These are phyloP conservation scores for Trametes villosa DNA, from an alignment of 768 basidiomycete species.

Conservation along the genomic window DNA sequence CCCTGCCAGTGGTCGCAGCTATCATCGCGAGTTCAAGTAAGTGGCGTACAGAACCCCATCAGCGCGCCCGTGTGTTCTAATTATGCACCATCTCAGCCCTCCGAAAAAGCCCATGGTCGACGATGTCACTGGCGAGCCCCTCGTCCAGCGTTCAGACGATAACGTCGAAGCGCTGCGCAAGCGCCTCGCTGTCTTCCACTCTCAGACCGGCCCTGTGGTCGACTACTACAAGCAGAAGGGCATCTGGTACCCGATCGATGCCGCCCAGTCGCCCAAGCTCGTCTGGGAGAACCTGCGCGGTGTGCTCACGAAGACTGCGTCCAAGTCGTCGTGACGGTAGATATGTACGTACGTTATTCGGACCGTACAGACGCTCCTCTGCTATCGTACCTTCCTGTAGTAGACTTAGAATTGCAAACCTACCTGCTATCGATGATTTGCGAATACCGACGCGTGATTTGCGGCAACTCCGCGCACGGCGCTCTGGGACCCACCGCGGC, in stretches of 20 bases:
- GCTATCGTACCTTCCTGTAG: constrained; percentile 20
- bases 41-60: constrained; percentile 38
- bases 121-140: constrained; percentile 93
- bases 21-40: constrained; percentile 95
- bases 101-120: constrained; percentile 96
- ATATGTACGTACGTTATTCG: constrained; percentile 7
- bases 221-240: constrained; percentile 94
- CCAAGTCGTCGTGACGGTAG: constrained; percentile 13
- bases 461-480: too few relatives aligned
- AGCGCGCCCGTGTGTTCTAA: background rate
- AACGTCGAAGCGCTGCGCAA: constrained; percentile 94
- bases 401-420: constrained; percentile 8
- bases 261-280: constrained; percentile 87
- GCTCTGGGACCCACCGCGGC: too few relatives aligned
- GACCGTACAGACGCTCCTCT: constrained; percentile 13
- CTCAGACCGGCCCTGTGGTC: constrained; percentile 93
- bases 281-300: constrained; percentile 87
- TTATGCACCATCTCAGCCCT: constrained; percentile 59
- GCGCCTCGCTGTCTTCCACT: constrained; percentile 87
- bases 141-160: constrained; percentile 97
- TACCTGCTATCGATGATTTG: background rate
- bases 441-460: too few relatives aligned
- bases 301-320: constrained; percentile 50
- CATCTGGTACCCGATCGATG: constrained; percentile 90
- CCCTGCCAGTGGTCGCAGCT: constrained; percentile 84